A percentile compares a stretch with the other conserved stretches of the same genome.
phyloP scores from a whole-genome alignment of 495 filamentous ascomycete genomes.

The Apodospora peruviana region DNA sequence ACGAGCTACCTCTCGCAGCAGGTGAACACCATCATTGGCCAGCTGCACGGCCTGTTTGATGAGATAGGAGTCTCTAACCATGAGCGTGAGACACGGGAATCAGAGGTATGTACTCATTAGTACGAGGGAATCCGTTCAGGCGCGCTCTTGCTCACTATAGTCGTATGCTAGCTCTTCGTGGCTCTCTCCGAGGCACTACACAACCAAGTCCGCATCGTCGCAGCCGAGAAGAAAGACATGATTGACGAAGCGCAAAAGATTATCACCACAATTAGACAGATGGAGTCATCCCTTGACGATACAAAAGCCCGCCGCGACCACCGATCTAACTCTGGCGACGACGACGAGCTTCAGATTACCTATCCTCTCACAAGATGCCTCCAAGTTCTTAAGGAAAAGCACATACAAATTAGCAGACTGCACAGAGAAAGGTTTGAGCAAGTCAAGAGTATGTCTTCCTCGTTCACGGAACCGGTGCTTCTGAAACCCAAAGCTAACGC shows the following conservation, averaged over 20 bases:
- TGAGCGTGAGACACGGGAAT: constrained; percentile 82
- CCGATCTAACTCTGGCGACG: constrained; percentile 29
- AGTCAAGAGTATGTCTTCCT: constrained; percentile 68
- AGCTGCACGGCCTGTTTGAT: constrained; percentile 90
- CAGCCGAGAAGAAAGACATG: constrained; percentile 81
- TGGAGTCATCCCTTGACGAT: constrained; percentile 86
- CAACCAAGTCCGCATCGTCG: constrained; percentile 73
- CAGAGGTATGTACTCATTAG: constrained; percentile 54
- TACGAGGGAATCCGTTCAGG: neutral
- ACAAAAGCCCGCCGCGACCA: constrained; percentile 54
- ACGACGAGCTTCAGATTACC: constrained; percentile 66
- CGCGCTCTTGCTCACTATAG: constrained; percentile 16
- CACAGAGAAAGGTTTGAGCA: constrained; percentile 90
- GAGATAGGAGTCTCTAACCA: constrained; percentile 88
- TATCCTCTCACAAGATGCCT: constrained; percentile 77
- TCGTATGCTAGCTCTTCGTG: constrained; percentile 61
- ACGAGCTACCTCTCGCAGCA: constrained; percentile 87
- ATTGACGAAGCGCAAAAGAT: constrained; percentile 80
- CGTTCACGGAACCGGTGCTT: neutral
- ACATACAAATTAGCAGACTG: constrained; percentile 67
- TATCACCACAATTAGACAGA: constrained; percentile 79
- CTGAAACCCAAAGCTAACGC: constrained; percentile 10
- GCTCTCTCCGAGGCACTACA: constrained; percentile 83
- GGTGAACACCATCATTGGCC: constrained; percentile 83
- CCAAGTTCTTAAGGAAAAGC: constrained; percentile 75